Evolutionary conservation across 768 basidiomycete genomes (phyloP), one percentile per base, ranked within the genome.

Genomic region (Tulasnella sp.): DNA sequence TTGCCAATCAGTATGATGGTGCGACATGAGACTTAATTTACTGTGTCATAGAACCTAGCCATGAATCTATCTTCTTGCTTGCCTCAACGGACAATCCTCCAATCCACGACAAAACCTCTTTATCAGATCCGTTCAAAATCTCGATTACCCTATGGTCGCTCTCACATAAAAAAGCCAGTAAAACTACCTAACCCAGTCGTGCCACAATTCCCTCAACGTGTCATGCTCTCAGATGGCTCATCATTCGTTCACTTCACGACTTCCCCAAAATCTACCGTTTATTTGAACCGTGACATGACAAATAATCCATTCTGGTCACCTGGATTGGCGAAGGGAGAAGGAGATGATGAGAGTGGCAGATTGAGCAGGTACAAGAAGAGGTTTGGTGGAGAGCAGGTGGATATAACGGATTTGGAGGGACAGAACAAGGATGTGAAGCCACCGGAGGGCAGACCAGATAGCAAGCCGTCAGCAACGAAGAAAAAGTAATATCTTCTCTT

Each of bases 261-360:
- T 1, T 88, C 89, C 0, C 90, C 91, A 0, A 79, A 79, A 5
- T 80, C 82, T 3, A 64, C 76, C 32, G 74, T 88, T 40, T 76
- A 79, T 32, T 71, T 92, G 41, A 85, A 89, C 16, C 78, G 89
- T 35, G 90, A 93, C 60, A 80, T 85, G 44, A 86, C 84, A 13
- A 95, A 90, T 63, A 81, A 90, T 59, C 85, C 90, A 1, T 65
- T 88, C 5, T 95, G 84, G 83, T 84, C 86, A 60, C 76, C 82
- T 35, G 65, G 68, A 32, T 60, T 64, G 28, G 67, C 64, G 50
- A 62, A 69, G 44, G 79, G 79, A 57, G 83, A 83, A 54, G 84
- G 85, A 60, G 77, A 69, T 55, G 77, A 77, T 45, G 75, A 76
- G 42, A 76, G 79, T 1, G 90, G 90, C 5, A 70, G 90, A 9